A percentile compares a stretch with the other conserved stretches of the same genome.
Evolutionary conservation across 1,139 yeast genomes (phyloP).

Genomic region (Magnusiomyces ingens): DNA sequence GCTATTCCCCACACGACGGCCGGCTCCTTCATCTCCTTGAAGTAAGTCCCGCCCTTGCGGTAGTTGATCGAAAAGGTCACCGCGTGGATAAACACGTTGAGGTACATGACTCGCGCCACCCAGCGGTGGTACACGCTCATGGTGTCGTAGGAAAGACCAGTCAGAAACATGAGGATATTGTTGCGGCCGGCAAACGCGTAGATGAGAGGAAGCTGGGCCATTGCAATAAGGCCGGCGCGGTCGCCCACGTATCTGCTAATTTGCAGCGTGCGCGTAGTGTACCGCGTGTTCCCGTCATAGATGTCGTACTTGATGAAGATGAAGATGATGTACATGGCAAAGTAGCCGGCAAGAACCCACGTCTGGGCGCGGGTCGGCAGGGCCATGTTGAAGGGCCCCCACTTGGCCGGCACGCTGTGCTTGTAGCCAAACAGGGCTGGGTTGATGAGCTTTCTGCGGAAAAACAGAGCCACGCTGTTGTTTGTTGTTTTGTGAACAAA

Average conservation of each 20-base stretch:
- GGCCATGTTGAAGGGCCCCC: conserved; percentile 23
- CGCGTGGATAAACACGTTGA: conserved; percentile 37
- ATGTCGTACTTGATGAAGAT: conserved; percentile 13
- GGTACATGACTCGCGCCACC: conserved; percentile 46
- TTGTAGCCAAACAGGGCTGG: conserved; percentile 13
- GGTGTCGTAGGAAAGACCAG: conserved; percentile 56
- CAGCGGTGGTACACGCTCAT: conserved; percentile 57
- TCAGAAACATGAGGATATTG: conserved; percentile 48
- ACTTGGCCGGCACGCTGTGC: conserved; percentile 10
- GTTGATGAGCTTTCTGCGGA: conserved; percentile 6
- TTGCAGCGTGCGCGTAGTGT: neutral
- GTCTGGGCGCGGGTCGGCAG: conserved; percentile 23
- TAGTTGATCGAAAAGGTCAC: conserved; percentile 16
- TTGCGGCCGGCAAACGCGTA: conserved; percentile 57
- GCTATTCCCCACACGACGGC: conserved; percentile 45
- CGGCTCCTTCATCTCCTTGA: neutral
- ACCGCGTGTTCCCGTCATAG: conserved; percentile 8
- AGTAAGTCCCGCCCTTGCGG: neutral
- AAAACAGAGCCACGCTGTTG: neutral
- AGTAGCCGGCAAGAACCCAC: conserved; percentile 20
- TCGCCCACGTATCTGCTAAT: conserved; percentile 38
- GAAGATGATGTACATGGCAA: conserved; percentile 15
- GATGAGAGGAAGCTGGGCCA: conserved; percentile 49
- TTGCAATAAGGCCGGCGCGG: conserved; percentile 52
- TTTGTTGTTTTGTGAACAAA: conserved; percentile 6